Evolutionary conservation across 805 yeast genomes (phyloP), one percentile per base, ranked within the genome.

Genomic region (Barnettozyma californica): DNA sequence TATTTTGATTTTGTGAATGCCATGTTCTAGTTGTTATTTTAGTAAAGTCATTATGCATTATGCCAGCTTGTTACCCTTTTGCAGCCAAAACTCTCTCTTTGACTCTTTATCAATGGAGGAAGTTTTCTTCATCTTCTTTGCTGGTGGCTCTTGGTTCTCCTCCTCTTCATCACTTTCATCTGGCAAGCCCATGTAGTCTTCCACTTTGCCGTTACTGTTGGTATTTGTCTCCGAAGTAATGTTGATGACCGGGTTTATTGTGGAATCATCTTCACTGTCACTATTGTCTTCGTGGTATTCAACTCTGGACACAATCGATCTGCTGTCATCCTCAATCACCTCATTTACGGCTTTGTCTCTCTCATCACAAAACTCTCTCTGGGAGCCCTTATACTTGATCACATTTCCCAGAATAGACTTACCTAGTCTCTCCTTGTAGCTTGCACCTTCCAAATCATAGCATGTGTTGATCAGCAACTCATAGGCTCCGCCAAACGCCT

Each of bases 401-500:
- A 87, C 84, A 53, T 84, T 87, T 2, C 95, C 96, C 47, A 89
- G 67, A 7, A 89, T 82, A 56, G 88, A 84, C 64, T 78, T 79
- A 0, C 89, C 91, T 7, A 81, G 56, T 50, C 96, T 69, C 46
- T 77, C 74, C 57, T 79, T 83, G 59, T 83, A 84, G 0, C 87
- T 70, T 0, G 88, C 80, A 13, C 68, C 65, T 57, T 87, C 77
- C 66, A 89, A 68, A 41, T 81, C 87, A 64, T 83, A 88, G 62
- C 96, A 87, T 55, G 81, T 79, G 56, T 83, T 84, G 0, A 82
- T 78, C 33, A 90, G 68, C 46, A 89, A 62, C 60, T 87, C 94
- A 68, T 75, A 90, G 0, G 97, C 96, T 37, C 96, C 96, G 16
- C 84, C 83, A 68, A 92, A 90, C 0, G 96, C 88, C 56, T 88